These are phyloP conservation scores for Yamadazyma trypodendri DNA, from an alignment of 1,139 yeast species.

Conservation along the genomic window DNA sequence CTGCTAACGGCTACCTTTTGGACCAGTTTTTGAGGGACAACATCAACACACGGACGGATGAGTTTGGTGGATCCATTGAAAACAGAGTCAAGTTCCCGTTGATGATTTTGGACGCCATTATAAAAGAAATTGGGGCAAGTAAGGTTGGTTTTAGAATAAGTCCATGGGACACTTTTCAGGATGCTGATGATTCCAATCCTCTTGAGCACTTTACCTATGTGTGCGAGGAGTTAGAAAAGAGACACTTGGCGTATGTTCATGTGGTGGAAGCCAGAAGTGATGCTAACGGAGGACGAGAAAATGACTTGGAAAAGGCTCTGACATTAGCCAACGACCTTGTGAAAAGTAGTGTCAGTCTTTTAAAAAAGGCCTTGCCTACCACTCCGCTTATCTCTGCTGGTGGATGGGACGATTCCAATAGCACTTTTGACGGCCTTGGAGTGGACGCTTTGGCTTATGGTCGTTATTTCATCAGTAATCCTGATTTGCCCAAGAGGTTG, in stretches of 20 bases:
- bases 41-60: conserved; percentile 61
- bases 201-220: conserved; percentile 16
- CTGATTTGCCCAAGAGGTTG: conserved; percentile 44
- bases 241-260: conserved; percentile 24
- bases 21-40: conserved; percentile 54
- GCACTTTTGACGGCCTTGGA: conserved; percentile 3
- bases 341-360: conserved; percentile 16
- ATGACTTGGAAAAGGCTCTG: conserved; percentile 9
- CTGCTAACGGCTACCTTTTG: conserved; percentile 67
- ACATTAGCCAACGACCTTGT: conserved; percentile 8
- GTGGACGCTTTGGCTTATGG: conserved; percentile 38
- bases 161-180: conserved; percentile 23
- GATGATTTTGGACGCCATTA: conserved; percentile 52
- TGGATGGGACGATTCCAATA: conserved; percentile 14
- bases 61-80: conserved; percentile 56
- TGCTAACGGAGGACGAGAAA: conserved; percentile 20
- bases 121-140: conserved; percentile 32
- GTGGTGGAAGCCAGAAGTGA: conserved; percentile 23
- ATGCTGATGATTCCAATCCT: conserved; percentile 17
- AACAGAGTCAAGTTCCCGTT: conserved; percentile 56
- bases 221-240: conserved; percentile 18
- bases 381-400: conserved; percentile 19
- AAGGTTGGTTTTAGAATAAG: conserved; percentile 23
- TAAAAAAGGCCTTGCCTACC: conserved; percentile 13
- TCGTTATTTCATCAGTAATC: conserved; percentile 47